These are phyloP conservation scores for Botrytis pseudocinerea DNA, from an alignment of 2,329 filamentous ascomycete species.

Conservation along the genomic window DNA sequence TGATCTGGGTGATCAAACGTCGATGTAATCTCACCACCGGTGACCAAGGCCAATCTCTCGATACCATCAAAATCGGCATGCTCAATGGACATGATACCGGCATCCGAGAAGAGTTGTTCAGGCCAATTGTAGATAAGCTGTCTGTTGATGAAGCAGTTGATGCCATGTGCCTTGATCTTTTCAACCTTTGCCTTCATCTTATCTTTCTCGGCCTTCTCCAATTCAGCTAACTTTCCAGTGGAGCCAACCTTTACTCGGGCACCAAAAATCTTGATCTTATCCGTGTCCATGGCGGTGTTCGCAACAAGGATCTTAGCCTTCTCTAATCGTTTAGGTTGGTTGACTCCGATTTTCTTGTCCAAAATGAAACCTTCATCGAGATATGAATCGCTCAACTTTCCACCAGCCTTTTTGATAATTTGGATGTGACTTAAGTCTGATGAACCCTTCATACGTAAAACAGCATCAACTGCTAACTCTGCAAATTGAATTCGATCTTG, in stretches of 20 bases:
- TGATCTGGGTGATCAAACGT: slow-evolving; percentile 98
- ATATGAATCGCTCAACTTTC: slow-evolving; percentile 96
- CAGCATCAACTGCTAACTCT: slow-evolving; percentile 84
- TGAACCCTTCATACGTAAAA: slow-evolving; percentile 84
- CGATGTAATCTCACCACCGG: slow-evolving; percentile 93
- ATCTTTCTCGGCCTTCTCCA: slow-evolving; percentile 96
- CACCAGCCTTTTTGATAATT: slow-evolving; percentile 98
- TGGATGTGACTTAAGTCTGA: slow-evolving; percentile 97
- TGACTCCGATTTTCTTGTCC: slow-evolving; percentile 98
- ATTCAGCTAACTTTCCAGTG: slow-evolving; percentile 94
- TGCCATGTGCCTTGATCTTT: slow-evolving; percentile 96
- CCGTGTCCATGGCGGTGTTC: slow-evolving; percentile 98
- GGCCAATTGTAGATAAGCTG: slow-evolving; percentile 99
- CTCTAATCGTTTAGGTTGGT: slow-evolving; percentile 95
- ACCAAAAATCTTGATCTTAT: slow-evolving; percentile 99
- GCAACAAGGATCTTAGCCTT: slow-evolving; percentile 98
- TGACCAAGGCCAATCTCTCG: slow-evolving; percentile 90
- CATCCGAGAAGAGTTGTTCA: slow-evolving; percentile 96
- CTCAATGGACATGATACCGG: slow-evolving; percentile 97
- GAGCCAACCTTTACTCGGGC: slow-evolving; percentile 95
- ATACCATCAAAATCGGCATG: slow-evolving; percentile 99
- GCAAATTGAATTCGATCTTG: slow-evolving; percentile 94
- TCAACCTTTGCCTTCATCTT: slow-evolving; percentile 99
- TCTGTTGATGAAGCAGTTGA: slow-evolving; percentile 99
- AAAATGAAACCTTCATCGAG: slow-evolving; percentile 97